phyloP scores from a whole-genome alignment of 805 yeast species.

The Metschnikowia bowlesiae region DNA sequence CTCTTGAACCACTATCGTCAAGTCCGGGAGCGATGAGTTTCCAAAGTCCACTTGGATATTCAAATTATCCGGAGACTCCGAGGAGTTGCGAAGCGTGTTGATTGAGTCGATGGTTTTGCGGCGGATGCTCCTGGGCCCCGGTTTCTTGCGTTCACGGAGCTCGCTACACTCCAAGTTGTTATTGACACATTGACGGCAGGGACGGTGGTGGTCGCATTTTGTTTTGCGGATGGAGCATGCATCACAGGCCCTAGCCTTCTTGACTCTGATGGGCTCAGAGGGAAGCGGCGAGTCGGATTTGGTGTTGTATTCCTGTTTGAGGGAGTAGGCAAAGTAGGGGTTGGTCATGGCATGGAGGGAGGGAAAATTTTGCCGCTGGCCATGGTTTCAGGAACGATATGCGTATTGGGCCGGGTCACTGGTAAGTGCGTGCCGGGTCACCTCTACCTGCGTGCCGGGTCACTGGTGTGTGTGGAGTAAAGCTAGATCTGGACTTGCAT shows the following conservation, averaged over 20 bases:
- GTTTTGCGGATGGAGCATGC: slow-evolving; percentile 41
- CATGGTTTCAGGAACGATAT: neutral
- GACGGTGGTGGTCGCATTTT: slow-evolving; percentile 34
- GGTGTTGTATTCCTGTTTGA: slow-evolving; percentile 5
- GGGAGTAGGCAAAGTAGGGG: slow-evolving; percentile 15
- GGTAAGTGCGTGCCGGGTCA: slow-evolving; percentile 5
- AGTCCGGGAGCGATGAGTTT: slow-evolving; percentile 3
- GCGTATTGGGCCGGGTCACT: slow-evolving; percentile 5
- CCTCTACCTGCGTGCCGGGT: slow-evolving; percentile 1
- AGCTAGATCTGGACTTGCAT: neutral
- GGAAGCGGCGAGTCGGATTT: neutral
- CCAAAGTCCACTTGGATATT: slow-evolving; percentile 3
- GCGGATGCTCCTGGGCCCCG: slow-evolving; percentile 39
- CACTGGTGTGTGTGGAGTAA: slow-evolving; percentile 4
- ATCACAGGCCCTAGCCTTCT: slow-evolving; percentile 38
- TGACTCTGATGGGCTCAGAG: slow-evolving; percentile 6
- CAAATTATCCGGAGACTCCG: slow-evolving; percentile 7
- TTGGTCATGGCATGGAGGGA: slow-evolving; percentile 6
- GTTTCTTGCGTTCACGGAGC: slow-evolving; percentile 34
- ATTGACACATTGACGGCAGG: slow-evolving; percentile 37
- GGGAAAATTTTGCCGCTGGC: neutral
- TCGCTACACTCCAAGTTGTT: slow-evolving; percentile 35
- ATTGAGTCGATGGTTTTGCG: slow-evolving; percentile 33
- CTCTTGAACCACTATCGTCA: slow-evolving; percentile 1
- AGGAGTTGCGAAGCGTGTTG: slow-evolving; percentile 5